Percentiles rank a stretch among this genome's conserved stretches.
phyloP scores from a whole-genome alignment of 805 yeast species.

The Suhomyces emberorum region DNA sequence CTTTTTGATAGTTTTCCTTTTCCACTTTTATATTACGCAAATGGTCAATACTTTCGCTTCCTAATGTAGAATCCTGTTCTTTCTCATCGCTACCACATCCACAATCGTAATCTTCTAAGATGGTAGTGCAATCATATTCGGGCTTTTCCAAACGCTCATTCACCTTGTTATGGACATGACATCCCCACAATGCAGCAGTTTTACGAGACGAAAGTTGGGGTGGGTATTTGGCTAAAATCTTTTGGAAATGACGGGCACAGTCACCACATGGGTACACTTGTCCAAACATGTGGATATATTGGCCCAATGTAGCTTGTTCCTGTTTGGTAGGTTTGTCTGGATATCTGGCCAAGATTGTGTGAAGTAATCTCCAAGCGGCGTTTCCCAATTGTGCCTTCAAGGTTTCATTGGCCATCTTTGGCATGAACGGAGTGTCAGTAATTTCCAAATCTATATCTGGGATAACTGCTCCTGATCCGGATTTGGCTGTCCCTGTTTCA shows the following conservation, averaged over 20 bases:
- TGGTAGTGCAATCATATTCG: constrained; percentile 78
- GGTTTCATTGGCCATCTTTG: constrained; percentile 86
- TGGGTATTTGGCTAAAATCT: constrained; percentile 66
- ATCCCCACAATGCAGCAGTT: constrained; percentile 94
- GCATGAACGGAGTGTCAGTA: constrained; percentile 65
- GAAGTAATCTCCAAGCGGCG: constrained; percentile 87
- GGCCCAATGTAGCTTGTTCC: constrained; percentile 60
- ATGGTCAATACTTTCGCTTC: constrained; percentile 35
- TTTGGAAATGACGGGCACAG: constrained; percentile 87
- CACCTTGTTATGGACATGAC: constrained; percentile 85
- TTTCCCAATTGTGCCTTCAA: constrained; percentile 81
- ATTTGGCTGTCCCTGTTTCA: neutral
- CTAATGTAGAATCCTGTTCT: constrained; percentile 41
- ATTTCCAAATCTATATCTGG: constrained; percentile 1
- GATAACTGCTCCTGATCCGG: neutral
- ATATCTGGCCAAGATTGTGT: constrained; percentile 86
- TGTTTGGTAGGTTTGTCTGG: constrained; percentile 74
- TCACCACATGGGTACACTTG: constrained; percentile 97
- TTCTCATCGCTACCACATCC: constrained; percentile 85
- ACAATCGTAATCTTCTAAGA: constrained; percentile 90
- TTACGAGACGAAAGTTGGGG: constrained; percentile 78
- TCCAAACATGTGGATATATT: constrained; percentile 71
- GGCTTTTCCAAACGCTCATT: constrained; percentile 68
- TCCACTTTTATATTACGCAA: constrained; percentile 46
- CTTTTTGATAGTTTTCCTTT: constrained; percentile 32